phyloP scores from a whole-genome alignment of 2,329 filamentous ascomycete species.

The Talaromyces atroroseus region DNA sequence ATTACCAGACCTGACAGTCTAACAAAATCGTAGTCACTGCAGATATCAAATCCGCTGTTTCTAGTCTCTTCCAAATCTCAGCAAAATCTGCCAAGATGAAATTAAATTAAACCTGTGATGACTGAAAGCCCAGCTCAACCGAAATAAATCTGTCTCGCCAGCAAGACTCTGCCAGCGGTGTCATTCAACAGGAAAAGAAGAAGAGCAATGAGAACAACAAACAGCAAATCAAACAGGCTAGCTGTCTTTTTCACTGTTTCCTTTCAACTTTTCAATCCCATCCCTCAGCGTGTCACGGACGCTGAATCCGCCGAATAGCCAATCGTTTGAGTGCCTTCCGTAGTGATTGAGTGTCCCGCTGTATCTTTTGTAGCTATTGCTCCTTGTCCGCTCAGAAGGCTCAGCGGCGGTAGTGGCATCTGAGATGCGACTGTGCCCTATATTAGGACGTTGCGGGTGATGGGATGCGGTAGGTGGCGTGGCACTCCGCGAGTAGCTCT shows the following conservation, averaged over 20 bases:
- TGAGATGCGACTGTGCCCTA: background rate
- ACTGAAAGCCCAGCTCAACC: conserved; percentile 10
- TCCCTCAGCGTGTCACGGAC: conserved; percentile 42
- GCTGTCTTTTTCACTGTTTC: conserved; percentile 22
- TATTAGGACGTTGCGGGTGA: background rate
- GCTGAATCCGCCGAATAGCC: conserved; percentile 48
- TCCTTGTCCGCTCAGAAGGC: conserved; percentile 18
- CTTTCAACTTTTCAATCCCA: conserved; percentile 32
- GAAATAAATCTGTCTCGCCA: conserved; percentile 8
- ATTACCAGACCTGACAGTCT: background rate
- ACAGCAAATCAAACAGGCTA: conserved; percentile 15
- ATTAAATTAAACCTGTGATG: background rate
- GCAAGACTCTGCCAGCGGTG: conserved; percentile 10
- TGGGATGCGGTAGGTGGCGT: conserved; percentile 6
- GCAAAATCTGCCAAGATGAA: background rate
- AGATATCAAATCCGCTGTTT: conserved; percentile 8
- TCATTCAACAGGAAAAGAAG: background rate
- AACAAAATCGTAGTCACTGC: background rate
- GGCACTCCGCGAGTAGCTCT: background rate
- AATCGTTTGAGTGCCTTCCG: conserved; percentile 48
- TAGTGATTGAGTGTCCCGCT: conserved; percentile 40
- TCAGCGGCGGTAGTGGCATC: background rate
- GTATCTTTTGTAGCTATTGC: conserved; percentile 33
- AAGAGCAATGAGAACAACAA: background rate
- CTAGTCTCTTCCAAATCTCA: background rate